Conservation (phyloP, 768 basidiomycete genomes). For the Tylopilus cervinicoccineus region DNA sequence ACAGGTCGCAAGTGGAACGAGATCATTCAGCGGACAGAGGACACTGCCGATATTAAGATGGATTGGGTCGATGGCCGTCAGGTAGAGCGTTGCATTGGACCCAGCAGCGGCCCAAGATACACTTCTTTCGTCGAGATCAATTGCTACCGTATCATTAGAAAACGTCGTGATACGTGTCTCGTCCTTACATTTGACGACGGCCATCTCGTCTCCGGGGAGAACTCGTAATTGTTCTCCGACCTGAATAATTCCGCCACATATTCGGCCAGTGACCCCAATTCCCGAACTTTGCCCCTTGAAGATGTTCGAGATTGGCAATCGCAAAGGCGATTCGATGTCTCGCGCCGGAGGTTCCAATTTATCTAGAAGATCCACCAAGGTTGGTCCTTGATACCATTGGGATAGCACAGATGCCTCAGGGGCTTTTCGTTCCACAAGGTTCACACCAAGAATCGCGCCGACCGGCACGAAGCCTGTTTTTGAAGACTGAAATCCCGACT, state of each 20-base stretch:
- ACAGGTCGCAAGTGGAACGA: slow-evolving; percentile 69
- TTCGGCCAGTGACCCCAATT: slow-evolving; percentile 74
- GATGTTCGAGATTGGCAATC: slow-evolving; percentile 92
- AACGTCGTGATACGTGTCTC: neutral
- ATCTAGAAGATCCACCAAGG: slow-evolving; percentile 85
- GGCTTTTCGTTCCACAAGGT: slow-evolving; percentile 55
- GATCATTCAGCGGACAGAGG: slow-evolving; percentile 68
- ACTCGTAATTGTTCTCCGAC: slow-evolving; percentile 86
- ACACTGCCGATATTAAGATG: slow-evolving; percentile 87
- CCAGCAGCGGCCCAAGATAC: slow-evolving; percentile 90
- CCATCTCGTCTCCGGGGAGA: slow-evolving; percentile 89
- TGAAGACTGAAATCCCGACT: slow-evolving; percentile 79
- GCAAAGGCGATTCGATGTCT: slow-evolving; percentile 70
- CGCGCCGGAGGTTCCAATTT: slow-evolving; percentile 74
- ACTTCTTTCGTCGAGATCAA: slow-evolving; percentile 75
- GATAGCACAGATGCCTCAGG: slow-evolving; percentile 45
- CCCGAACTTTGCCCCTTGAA: slow-evolving; percentile 85
- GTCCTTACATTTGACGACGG: slow-evolving; percentile 62
- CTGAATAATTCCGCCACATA: slow-evolving; percentile 87
- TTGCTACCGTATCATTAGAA: slow-evolving; percentile 46
- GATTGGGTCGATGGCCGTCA: slow-evolving; percentile 81
- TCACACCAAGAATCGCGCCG: slow-evolving; percentile 86
- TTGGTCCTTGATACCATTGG: slow-evolving; percentile 83
- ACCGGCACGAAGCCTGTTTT: slow-evolving; percentile 87
- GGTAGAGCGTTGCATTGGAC: slow-evolving; percentile 79